Conservation (phyloP, 106 monocot genomes). For the Acorus calamus region DNA sequence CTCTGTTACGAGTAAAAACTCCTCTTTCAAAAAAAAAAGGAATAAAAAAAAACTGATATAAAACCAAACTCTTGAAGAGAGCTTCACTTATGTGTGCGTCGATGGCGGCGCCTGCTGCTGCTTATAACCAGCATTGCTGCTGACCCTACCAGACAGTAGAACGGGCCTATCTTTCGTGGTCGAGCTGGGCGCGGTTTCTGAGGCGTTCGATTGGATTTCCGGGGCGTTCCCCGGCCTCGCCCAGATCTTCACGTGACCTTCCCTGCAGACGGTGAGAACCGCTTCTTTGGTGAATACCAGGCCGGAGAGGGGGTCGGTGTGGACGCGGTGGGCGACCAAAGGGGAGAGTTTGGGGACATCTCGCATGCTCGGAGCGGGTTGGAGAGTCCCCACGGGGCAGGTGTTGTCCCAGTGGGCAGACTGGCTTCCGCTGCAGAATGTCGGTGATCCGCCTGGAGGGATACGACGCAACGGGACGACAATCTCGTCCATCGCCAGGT, state of each 20-base stretch:
- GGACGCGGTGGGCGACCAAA: conserved; percentile 72
- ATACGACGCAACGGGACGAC: conserved; percentile 51
- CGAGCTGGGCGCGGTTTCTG: conserved; percentile 23
- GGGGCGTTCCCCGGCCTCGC: conserved; percentile 42
- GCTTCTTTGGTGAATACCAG: conserved; percentile 66
- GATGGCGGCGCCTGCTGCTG: conserved; percentile 7
- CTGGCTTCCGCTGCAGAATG: conserved; percentile 59
- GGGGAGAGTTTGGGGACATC: conserved; percentile 92
- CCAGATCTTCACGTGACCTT: conserved; percentile 85
- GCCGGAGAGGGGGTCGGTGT: conserved; percentile 73
- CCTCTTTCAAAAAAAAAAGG: too few species aligned
- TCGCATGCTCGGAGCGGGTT: conserved; percentile 79
- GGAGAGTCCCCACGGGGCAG: conserved; percentile 50
- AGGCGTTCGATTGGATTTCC: conserved; percentile 23
- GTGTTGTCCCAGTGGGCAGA: conserved; percentile 72
- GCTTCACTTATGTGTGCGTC: too few species aligned
- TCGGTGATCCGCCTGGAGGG: conserved; percentile 76
- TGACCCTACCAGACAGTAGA: conserved; percentile 9
- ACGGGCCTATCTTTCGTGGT: conserved; percentile 35
- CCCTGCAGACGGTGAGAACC: conserved; percentile 64
- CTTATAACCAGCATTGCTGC: conserved; percentile 35
- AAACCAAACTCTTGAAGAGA: too few species aligned
- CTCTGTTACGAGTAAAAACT: too few species aligned
- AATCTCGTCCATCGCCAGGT: conserved; percentile 81
- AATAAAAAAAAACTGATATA: too few species aligned